These are phyloP conservation scores for Leishmania tropica DNA, from an alignment of 208 protist genomes.

Conservation along the genomic window DNA sequence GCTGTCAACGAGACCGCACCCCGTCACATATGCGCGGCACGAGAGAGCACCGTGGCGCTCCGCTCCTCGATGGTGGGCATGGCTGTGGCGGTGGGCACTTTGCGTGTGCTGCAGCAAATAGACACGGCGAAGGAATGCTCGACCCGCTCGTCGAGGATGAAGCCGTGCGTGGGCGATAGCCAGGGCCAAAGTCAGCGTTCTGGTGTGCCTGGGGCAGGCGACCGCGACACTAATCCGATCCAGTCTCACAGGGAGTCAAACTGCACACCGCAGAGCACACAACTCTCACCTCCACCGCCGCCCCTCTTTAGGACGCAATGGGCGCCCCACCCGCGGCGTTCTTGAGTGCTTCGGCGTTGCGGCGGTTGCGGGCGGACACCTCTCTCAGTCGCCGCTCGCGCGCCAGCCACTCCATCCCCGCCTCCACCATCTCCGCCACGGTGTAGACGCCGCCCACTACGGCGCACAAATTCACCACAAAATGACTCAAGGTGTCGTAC, in stretches of 20 bases:
- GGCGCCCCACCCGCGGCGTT: not conserved
- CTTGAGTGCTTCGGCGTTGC: slow-evolving; percentile 10
- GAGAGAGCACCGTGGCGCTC: not conserved
- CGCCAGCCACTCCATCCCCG: slow-evolving; percentile 21
- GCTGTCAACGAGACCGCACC: not conserved
- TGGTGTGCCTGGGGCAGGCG: not conserved
- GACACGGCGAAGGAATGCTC: not conserved
- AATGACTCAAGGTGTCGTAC: slow-evolving; percentile 45
- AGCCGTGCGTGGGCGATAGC: not conserved
- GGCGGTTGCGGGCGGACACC: slow-evolving; percentile 5
- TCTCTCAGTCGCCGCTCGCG: slow-evolving; percentile 17
- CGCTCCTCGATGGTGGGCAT: not conserved
- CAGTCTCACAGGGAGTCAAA: not conserved
- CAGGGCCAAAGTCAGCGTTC: not conserved
- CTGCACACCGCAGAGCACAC: not conserved
- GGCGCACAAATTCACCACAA: slow-evolving; percentile 60
- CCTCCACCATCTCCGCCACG: slow-evolving; percentile 49
- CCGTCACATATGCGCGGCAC: not conserved
- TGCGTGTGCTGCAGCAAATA: not conserved
- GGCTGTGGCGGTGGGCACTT: not conserved
- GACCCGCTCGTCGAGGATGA: not conserved
- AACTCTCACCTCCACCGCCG: not conserved
- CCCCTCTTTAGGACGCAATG: not conserved
- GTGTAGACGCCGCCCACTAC: slow-evolving; percentile 62
- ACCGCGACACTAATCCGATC: not conserved